Evolutionary conservation across 1,284 basidiomycete genomes (phyloP).

Genomic region (Ustilago vetiveriae): DNA sequence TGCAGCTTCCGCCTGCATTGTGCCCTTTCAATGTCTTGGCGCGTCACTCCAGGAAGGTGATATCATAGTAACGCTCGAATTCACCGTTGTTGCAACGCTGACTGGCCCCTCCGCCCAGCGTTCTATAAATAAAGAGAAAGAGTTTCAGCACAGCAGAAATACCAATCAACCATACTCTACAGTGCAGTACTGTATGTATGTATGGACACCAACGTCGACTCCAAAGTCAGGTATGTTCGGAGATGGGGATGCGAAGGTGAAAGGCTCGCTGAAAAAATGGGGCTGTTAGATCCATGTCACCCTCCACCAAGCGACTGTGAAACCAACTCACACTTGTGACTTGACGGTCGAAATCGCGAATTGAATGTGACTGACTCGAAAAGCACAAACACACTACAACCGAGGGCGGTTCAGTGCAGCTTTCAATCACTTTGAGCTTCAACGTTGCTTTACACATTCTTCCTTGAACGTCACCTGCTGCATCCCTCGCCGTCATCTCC

Average conservation of each 20-base stretch:
- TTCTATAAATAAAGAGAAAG: no score
- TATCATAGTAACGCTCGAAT: constrained; percentile 6
- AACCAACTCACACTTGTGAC: no score
- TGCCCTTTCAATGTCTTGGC: constrained; percentile 4
- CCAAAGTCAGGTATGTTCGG: background rate
- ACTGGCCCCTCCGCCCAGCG: no score
- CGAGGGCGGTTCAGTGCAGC: background rate
- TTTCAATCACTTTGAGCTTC: background rate
- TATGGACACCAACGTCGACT: no score
- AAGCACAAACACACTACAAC: background rate
- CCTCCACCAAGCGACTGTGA: constrained; percentile 1
- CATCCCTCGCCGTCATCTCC: no score
- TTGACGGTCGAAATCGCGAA: no score
- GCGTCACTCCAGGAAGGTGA: background rate
- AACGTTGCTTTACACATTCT: no score
- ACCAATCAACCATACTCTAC: no score
- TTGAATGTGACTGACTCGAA: constrained; percentile 2
- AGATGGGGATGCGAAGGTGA: background rate
- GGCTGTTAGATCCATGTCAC: background rate
- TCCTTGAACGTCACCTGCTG: no score
- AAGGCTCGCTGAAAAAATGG: no score
- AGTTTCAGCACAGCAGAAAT: no score
- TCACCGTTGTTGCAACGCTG: constrained; percentile 1
- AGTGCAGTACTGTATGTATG: no score
- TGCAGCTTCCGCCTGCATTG: background rate